Percentiles rank a stretch among this genome's conserved stretches.
phyloP scores from a whole-genome alignment of 805 yeast genomes.

The Torulaspora maleeae region DNA sequence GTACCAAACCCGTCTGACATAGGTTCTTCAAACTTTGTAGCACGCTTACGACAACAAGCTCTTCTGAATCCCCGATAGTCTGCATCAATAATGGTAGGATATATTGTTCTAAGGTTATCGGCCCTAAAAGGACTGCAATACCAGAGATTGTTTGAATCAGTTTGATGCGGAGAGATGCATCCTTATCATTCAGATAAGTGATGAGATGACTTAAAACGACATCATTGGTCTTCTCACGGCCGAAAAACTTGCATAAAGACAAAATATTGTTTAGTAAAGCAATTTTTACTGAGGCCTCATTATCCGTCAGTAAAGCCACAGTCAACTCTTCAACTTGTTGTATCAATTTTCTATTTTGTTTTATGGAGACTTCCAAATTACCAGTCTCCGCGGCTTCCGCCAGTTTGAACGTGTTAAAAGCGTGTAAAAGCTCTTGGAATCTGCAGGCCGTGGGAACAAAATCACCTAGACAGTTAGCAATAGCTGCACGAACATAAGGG shows the following conservation, averaged over 20 bases:
- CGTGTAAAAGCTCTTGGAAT: constrained; percentile 57
- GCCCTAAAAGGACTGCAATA: constrained; percentile 76
- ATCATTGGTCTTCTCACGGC: constrained; percentile 84
- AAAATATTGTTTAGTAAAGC: constrained; percentile 67
- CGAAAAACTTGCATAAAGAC: constrained; percentile 75
- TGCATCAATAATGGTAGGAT: constrained; percentile 80
- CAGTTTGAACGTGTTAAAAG: constrained; percentile 27
- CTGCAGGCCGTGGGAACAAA: constrained; percentile 61
- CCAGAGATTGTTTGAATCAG: constrained; percentile 69
- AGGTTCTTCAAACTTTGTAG: constrained; percentile 54
- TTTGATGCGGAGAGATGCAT: constrained; percentile 59
- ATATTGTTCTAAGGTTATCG: constrained; percentile 78
- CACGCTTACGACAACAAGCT: constrained; percentile 68
- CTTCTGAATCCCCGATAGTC: constrained; percentile 79
- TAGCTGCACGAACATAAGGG: constrained; percentile 52
- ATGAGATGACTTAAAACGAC: constrained; percentile 83
- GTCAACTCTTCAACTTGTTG: constrained; percentile 60
- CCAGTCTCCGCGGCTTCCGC: constrained; percentile 11
- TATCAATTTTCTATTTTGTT: constrained; percentile 22
- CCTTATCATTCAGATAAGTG: constrained; percentile 81
- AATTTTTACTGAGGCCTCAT: constrained; percentile 58
- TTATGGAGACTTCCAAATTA: constrained; percentile 21
- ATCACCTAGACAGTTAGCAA: constrained; percentile 70
- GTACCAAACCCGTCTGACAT: constrained; percentile 52
- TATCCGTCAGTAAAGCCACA: constrained; percentile 63